Base-by-base conservation (phyloP, 441 rosid genomes). In the Raphanus hybrid region DNA sequence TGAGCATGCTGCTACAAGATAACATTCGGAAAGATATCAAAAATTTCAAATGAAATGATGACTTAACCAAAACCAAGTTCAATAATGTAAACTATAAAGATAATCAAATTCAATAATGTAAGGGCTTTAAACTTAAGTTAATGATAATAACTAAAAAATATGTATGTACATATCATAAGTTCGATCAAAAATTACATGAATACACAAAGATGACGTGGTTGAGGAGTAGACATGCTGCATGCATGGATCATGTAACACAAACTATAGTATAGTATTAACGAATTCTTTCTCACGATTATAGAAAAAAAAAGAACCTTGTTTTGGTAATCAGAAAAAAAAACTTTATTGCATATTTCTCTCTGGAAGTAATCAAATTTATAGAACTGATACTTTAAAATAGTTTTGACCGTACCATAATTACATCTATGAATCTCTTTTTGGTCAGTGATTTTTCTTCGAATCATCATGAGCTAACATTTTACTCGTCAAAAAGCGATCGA, bases 401-500 rank as follows among this genome's bases (percentile, higher is more conserved):
- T 41, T 64, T 73, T 37, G 59, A 6, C 14, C 10, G 43, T 50
- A 48, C 29, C 12, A 20, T 67, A 59, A 59, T 48, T 48, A 52
- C 9, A 23, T 59, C 26, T 12, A 14, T 3, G 61, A 57, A 29
- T 57, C 3, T 12, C 6, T 27, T 60, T 29, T 10, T 14, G 32
- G 69, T 71, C 59, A 64, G 26, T 58, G 57, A 59, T 20, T 48
- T 45, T 39, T 64, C 14, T 77, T 66, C 26, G 29, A 57, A 39
- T 37, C 34, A 23, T 52, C 2, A 39, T 50, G 34, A 50, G 58
- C 60, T 63, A 61, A 67, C 59, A 61, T 41, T 60, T 52, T 3
- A 50, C n/a, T 68, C 39, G 78, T 67, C 70, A 73, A 78, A 73
- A 79, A 45, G 74, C 16, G 8, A 54, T 69, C 6, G 82, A 79